Conservation (phyloP, 352 stramenopile genomes). For the Hyaloperonospora brassicae region DNA sequence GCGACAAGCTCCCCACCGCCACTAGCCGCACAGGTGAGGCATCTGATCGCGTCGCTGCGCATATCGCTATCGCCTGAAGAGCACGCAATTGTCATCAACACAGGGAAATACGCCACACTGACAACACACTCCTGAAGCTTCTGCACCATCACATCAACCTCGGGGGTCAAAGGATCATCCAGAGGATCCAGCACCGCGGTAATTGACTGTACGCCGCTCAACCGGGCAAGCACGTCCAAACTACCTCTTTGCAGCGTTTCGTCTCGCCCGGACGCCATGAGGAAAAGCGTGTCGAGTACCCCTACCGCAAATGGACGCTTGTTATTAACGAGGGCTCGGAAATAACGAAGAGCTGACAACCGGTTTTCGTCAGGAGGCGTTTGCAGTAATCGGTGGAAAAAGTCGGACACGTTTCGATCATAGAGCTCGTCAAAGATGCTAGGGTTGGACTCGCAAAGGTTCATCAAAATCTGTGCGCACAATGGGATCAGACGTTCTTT, state of each 20-base stretch:
- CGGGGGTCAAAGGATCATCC: constrained; percentile 29
- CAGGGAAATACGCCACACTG: constrained; percentile 48
- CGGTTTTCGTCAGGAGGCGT: constrained; percentile 72
- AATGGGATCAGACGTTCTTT: constrained; percentile 60
- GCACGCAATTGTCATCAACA: constrained; percentile 52
- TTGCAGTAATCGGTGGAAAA: constrained; percentile 69
- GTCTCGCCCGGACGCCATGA: constrained; percentile 57
- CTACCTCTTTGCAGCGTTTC: constrained; percentile 38
- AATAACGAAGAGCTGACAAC: constrained; percentile 63
- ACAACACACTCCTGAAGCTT: constrained; percentile 59
- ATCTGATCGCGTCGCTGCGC: constrained; percentile 58
- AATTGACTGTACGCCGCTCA: constrained; percentile 53
- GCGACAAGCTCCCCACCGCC: constrained; percentile 44
- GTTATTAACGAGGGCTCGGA: constrained; percentile 49
- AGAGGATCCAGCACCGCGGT: constrained; percentile 36
- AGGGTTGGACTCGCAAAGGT: constrained; percentile 64
- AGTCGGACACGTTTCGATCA: constrained; percentile 56
- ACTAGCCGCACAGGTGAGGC: constrained; percentile 53
- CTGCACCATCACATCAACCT: constrained; percentile 40
- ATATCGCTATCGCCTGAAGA: constrained; percentile 37
- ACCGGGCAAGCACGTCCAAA: constrained; percentile 42
- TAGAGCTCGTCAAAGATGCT: constrained; percentile 59
- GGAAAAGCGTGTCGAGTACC: constrained; percentile 67
- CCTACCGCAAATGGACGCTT: constrained; percentile 40
- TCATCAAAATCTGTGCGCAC: constrained; percentile 68